phyloP scores from a whole-genome alignment of 495 filamentous ascomycete species.

The Penicillium chermesinum region DNA sequence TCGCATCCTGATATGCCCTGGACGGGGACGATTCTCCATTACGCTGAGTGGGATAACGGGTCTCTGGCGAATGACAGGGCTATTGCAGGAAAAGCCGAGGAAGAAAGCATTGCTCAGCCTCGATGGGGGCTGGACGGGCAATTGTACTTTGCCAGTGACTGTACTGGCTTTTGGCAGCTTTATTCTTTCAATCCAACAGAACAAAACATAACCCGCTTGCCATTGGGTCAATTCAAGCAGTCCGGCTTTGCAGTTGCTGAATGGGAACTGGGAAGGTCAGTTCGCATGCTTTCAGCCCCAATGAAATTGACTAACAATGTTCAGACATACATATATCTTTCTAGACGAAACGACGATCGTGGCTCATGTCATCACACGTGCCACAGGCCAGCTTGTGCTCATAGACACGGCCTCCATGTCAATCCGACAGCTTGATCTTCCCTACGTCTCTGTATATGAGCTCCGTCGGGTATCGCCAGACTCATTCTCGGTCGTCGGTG shows the following conservation, averaged over 20 bases:
- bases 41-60: slow-evolving; percentile 32
- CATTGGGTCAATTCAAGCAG: slow-evolving; percentile 30
- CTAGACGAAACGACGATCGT: slow-evolving; percentile 34
- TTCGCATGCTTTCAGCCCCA: neutral
- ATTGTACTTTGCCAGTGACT: slow-evolving; percentile 40
- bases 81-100: slow-evolving; percentile 26
- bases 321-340: slow-evolving; percentile 31
- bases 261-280: slow-evolving; percentile 36
- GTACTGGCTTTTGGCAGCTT: slow-evolving; percentile 40
- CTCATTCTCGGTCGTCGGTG: slow-evolving; percentile 19
- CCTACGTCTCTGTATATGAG: slow-evolving; percentile 18
- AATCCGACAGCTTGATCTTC: slow-evolving; percentile 17
- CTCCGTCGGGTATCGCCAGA: slow-evolving; percentile 17
- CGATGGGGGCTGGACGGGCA: slow-evolving; percentile 40
- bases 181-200: slow-evolving; percentile 20
- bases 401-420: slow-evolving; percentile 16
- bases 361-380: slow-evolving; percentile 24
- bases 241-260: slow-evolving; percentile 36
- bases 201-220: neutral
- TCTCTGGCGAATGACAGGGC: slow-evolving; percentile 12
- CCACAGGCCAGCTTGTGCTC: slow-evolving; percentile 19
- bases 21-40: slow-evolving; percentile 36
- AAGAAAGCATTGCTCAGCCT: slow-evolving; percentile 39
- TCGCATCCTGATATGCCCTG: slow-evolving; percentile 48
- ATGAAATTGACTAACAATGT: neutral